Conservation (phyloP, 257 asterid species). For the Nicotiana undulata region DNA sequence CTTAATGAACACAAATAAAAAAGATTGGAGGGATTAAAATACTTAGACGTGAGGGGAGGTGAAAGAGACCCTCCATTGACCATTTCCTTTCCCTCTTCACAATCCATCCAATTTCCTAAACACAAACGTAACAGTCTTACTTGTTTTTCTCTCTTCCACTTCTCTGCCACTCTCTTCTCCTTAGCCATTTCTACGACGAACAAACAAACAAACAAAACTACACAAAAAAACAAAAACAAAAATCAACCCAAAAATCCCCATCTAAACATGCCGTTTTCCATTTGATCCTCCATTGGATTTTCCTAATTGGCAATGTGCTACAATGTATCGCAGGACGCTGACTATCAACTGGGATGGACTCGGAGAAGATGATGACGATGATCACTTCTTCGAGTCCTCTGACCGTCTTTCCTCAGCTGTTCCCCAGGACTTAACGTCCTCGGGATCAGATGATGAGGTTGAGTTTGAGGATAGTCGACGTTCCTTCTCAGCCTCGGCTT, state of each 20-base stretch:
- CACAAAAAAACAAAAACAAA: neutral
- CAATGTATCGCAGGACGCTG: conserved; percentile 65
- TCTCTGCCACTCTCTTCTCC: conserved; percentile 5
- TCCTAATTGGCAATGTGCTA: conserved; percentile 20
- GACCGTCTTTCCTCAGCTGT: conserved; percentile 49
- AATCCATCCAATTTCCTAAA: conserved; percentile 4
- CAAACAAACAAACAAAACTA: neutral
- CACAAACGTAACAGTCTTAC: neutral
- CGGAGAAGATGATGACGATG: conserved; percentile 64
- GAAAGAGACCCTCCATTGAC: neutral
- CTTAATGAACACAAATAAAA: too few relatives aligned
- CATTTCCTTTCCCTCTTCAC: neutral
- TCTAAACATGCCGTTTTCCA: neutral
- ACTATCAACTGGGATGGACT: conserved; percentile 82
- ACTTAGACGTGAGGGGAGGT: neutral
- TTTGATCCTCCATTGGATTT: neutral
- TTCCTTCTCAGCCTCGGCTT: conserved; percentile 39
- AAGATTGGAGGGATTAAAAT: too few relatives aligned
- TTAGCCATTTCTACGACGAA: neutral
- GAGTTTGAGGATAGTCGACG: conserved; percentile 72
- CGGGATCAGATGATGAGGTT: conserved; percentile 44
- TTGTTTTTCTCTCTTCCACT: conserved; percentile 8
- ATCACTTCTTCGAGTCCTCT: conserved; percentile 61
- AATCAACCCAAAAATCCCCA: neutral
- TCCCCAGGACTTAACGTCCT: conserved; percentile 39